Conservation (phyloP, 345 rosid species). For the Eucalyptus regnans region DNA sequence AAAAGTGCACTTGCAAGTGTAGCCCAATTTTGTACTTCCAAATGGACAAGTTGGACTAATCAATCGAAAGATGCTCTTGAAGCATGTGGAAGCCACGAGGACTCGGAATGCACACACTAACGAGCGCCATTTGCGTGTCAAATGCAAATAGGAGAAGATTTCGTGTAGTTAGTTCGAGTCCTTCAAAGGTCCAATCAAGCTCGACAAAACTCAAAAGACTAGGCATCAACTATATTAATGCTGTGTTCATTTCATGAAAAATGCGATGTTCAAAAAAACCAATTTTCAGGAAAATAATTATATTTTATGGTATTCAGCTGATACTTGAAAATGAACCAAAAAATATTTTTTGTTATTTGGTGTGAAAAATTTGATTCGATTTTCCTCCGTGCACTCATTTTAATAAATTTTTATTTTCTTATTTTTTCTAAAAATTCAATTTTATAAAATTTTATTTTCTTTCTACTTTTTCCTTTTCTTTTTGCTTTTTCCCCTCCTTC, state of each 20-base stretch:
- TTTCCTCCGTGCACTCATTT: accelerated
- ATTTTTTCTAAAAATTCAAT: no score
- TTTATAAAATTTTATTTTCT: no score
- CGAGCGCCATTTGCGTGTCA: background rate
- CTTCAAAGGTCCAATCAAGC: background rate
- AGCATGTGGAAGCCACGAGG: background rate
- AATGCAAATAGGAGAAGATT: background rate
- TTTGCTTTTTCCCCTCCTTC: no score
- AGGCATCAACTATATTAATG: background rate
- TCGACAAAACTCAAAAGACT: background rate
- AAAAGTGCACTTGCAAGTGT: no score
- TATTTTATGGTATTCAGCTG: accelerated
- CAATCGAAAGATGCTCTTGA: background rate
- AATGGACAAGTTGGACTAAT: background rate
- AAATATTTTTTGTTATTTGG: no score
- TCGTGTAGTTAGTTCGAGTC: background rate
- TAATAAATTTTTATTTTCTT: no score
- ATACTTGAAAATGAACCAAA: no score
- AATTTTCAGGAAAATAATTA: no score
- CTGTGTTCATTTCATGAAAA: no score
- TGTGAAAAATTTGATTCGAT: no score
- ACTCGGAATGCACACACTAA: background rate
- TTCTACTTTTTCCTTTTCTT: no score
- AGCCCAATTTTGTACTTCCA: background rate
- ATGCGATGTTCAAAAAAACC: no score